These are phyloP conservation scores for Spirogloea muscicola DNA, from an alignment of 139 green algal genomes.

Conservation along the genomic window DNA sequence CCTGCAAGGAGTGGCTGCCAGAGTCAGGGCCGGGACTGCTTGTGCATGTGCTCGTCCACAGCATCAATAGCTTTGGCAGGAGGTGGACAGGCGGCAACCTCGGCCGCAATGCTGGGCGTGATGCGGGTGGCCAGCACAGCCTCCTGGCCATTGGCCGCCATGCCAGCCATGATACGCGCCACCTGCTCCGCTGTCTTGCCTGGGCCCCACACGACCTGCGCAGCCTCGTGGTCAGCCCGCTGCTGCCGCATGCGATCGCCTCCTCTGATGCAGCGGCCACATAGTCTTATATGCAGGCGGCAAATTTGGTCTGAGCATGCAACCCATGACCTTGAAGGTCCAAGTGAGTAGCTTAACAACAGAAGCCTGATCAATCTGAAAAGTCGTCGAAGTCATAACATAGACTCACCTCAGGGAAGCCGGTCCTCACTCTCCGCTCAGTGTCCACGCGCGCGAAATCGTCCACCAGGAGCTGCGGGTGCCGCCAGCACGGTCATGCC, in stretches of 20 bases:
- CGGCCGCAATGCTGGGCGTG: no score
- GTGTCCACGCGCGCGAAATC: constrained; percentile 13
- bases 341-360: no score
- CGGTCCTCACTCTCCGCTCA: constrained; percentile 23
- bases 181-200: constrained; percentile 62
- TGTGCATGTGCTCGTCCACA: neutral
- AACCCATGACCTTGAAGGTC: no score
- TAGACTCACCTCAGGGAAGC: constrained; percentile 61
- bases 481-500: no score
- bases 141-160: constrained; percentile 34
- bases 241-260: neutral
- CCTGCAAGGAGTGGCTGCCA: no score
- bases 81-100: no score
- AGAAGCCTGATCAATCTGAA: no score
- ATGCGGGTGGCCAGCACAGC: constrained; percentile 66
- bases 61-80: neutral
- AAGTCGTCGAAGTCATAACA: no score
- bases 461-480: constrained; percentile 2
- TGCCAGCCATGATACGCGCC: constrained; percentile 26
- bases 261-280: no score
- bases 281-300: no score
- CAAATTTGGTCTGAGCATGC: no score
- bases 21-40: neutral
- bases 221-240: neutral
- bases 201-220: constrained; percentile 58